Conservation (phyloP, 2,329 filamentous ascomycete genomes). For the Colletotrichum simmondsii region DNA sequence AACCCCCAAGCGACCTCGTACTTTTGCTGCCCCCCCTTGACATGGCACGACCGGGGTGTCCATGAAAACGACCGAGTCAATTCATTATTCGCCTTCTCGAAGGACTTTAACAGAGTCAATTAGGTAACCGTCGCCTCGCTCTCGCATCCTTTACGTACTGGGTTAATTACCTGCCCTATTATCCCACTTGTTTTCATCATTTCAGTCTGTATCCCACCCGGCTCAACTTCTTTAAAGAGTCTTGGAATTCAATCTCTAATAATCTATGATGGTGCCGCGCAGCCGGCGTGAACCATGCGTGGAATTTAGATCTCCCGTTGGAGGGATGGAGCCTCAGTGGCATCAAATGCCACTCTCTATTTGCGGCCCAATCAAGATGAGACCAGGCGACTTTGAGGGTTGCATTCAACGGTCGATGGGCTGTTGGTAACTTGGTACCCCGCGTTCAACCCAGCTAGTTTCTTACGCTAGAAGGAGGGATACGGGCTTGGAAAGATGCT, state of each 20-base stretch:
- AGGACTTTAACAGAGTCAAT: background rate
- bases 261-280: background rate
- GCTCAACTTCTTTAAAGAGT: background rate
- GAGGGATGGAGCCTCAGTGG: background rate
- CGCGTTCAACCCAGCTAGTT: background rate
- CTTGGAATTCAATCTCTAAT: background rate
- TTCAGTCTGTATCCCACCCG: too few relatives aligned
- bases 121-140: background rate
- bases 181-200: too few relatives aligned
- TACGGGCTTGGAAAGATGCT: background rate
- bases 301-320: constrained; percentile 16
- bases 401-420: constrained; percentile 9
- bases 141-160: background rate
- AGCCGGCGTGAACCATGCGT: constrained; percentile 10
- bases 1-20: background rate
- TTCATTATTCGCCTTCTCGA: background rate
- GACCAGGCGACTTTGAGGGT: background rate
- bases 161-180: too few relatives aligned
- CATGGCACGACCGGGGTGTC: constrained; percentile 1
- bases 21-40: background rate
- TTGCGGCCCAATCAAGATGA: constrained; percentile 12
- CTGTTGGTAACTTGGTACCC: background rate
- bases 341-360: background rate
- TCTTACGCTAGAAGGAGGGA: background rate
- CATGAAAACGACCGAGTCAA: background rate